These are phyloP conservation scores for Blastomyces parvus DNA, from an alignment of 2,329 filamentous ascomycete species.

Conservation along the genomic window DNA sequence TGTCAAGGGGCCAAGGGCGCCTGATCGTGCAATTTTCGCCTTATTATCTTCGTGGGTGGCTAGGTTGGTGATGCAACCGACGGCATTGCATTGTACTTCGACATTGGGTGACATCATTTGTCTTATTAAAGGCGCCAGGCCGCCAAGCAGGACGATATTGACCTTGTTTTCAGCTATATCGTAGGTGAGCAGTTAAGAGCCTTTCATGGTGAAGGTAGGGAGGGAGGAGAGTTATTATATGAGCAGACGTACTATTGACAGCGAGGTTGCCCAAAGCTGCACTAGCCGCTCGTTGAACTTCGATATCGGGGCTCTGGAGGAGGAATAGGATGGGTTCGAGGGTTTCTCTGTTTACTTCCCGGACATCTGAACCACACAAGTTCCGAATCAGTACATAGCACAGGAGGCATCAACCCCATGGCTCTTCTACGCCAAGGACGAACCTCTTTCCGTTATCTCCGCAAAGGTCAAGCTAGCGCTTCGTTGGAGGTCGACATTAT, in stretches of 20 bases:
- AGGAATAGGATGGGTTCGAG: constrained; percentile 93
- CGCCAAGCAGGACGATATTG: constrained; percentile 83
- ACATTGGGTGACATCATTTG: constrained; percentile 98
- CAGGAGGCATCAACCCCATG: constrained; percentile 4
- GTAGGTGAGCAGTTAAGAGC: constrained; percentile 33
- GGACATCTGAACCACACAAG: constrained; percentile 59
- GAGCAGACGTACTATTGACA: constrained; percentile 69
- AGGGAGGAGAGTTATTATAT: constrained; percentile 7
- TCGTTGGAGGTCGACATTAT: constrained; percentile 95
- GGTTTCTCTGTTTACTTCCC: constrained; percentile 89
- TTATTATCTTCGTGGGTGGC: constrained; percentile 99
- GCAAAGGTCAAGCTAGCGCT: constrained; percentile 98
- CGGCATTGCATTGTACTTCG: constrained; percentile 97
- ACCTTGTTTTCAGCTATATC: constrained; percentile 91
- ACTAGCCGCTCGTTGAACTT: constrained; percentile 93
- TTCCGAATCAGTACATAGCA: constrained; percentile 10
- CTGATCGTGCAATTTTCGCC: constrained; percentile 92
- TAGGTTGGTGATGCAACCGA: constrained; percentile 96
- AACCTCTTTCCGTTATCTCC: constrained; percentile 96
- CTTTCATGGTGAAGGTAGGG: constrained; percentile 8
- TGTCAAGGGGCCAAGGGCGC: constrained; percentile 82
- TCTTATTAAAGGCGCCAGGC: constrained; percentile 80
- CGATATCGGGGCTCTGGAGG: constrained; percentile 88
- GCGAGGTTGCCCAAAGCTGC: constrained; percentile 92
- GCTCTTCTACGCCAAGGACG: constrained; percentile 12